A percentile compares a stretch with the other conserved stretches of the same genome.
phyloP scores from a whole-genome alignment of 208 protist species.

The Phytomonas francai region DNA sequence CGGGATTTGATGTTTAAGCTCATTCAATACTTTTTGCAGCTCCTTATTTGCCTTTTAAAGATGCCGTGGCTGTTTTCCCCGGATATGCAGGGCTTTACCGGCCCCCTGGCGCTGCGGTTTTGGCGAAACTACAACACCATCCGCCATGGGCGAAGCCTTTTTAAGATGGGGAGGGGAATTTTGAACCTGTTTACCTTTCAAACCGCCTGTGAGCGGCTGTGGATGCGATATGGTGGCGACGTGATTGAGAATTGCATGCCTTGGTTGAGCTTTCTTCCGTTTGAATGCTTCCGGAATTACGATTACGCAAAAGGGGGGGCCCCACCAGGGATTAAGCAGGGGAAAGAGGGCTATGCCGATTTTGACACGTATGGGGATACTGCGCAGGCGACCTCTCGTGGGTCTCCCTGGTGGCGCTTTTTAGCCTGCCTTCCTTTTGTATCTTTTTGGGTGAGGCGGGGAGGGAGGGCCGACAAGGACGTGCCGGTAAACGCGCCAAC shows the following conservation, averaged over 20 bases:
- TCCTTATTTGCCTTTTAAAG: slow-evolving; percentile 67
- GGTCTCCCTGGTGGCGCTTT: too few species aligned
- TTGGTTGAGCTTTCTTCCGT: neutral
- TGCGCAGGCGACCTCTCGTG: too few species aligned
- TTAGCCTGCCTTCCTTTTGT: too few species aligned
- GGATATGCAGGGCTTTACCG: slow-evolving; percentile 32
- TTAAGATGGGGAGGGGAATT: slow-evolving; percentile 77
- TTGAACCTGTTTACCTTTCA: slow-evolving; percentile 72
- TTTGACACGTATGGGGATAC: too few species aligned
- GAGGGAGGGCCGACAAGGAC: too few species aligned
- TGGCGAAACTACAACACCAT: slow-evolving; percentile 83
- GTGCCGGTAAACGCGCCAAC: too few species aligned
- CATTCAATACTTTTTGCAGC: slow-evolving; percentile 70
- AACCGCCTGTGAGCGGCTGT: slow-evolving; percentile 52
- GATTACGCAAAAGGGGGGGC: neutral
- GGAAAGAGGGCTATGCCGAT: too few species aligned
- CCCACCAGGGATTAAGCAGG: too few species aligned
- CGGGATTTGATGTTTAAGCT: slow-evolving; percentile 79
- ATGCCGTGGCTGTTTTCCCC: slow-evolving; percentile 53
- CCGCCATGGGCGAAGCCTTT: slow-evolving; percentile 74
- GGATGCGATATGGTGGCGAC: slow-evolving; percentile 36
- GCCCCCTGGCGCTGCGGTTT: slow-evolving; percentile 54
- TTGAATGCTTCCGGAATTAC: neutral
- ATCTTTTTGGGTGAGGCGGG: too few species aligned
- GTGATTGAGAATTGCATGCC: neutral